A percentile compares a stretch with the other conserved stretches of the same genome.
Evolutionary conservation across 2,329 filamentous ascomycete genomes (phyloP).

Genomic region (Arachnomyces sp.): DNA sequence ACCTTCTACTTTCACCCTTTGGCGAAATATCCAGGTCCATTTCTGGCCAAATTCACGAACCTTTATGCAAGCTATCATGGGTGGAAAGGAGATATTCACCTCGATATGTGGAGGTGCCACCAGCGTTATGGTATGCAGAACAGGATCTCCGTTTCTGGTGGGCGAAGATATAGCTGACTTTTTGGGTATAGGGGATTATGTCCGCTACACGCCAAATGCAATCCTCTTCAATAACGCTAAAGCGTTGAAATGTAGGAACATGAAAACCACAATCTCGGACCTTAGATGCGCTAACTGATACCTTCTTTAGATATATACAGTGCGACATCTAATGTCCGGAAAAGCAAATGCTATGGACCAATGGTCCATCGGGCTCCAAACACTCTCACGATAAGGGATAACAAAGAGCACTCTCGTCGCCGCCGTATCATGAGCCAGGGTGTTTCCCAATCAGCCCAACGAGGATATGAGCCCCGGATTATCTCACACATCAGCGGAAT

Average conservation of each 20-base stretch:
- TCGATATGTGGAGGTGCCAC: slow-evolving; percentile 21
- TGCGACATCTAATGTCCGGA: slow-evolving; percentile 41
- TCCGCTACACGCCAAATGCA: slow-evolving; percentile 20
- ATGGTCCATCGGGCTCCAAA: slow-evolving; percentile 32
- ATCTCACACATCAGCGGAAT: too few relatives aligned
- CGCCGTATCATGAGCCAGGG: slow-evolving; percentile 14
- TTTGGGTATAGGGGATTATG: slow-evolving; percentile 12
- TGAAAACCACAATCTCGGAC: not conserved
- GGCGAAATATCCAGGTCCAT: slow-evolving; percentile 19
- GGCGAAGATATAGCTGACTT: not conserved
- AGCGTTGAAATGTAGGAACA: slow-evolving; percentile 14
- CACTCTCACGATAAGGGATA: slow-evolving; percentile 15
- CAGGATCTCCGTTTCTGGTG: too few relatives aligned
- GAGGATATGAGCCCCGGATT: slow-evolving; percentile 8
- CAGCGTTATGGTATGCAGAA: slow-evolving; percentile 24
- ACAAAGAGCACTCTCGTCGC: slow-evolving; percentile 14
- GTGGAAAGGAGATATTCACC: slow-evolving; percentile 20
- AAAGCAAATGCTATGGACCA: slow-evolving; percentile 42
- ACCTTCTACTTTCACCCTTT: slow-evolving; percentile 19
- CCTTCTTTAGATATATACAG: slow-evolving; percentile 36
- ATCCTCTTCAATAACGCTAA: slow-evolving; percentile 14
- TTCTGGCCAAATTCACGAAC: slow-evolving; percentile 57
- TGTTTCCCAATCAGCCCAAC: slow-evolving; percentile 18
- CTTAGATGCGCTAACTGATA: too few relatives aligned
- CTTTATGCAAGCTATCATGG: slow-evolving; percentile 19